Evolutionary conservation across 176 grass and related monocot genomes (phyloP), one percentile per base, ranked within the genome.

Genomic region (Hyparrhenia diplandra): DNA sequence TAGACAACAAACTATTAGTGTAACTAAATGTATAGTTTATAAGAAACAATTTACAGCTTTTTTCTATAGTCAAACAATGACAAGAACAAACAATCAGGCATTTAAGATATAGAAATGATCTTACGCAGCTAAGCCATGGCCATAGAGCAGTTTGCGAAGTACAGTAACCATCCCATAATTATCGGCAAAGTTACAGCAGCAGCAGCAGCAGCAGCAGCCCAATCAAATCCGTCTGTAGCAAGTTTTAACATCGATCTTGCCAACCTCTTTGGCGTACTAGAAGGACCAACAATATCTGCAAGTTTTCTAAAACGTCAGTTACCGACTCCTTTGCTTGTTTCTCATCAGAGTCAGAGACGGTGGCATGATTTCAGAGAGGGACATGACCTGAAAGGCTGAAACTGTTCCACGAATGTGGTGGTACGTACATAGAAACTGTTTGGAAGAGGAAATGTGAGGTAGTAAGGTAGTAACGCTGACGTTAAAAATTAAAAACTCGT

Each of bases 191-290:
- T 41, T 63, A 21, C 6, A 60, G 51, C 63, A 40, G 54, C 64
- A 68, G 40, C 36, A 37, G 36, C 36, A 60, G 51, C 63, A 40
- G 55, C 64, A 68, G 40, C 37, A 40, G 8, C 37, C 47, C 66
- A 64, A 67, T 13, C 42, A 13, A 42, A 41, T 51, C 70, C 69
- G 81, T 88, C 40, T 2, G 13, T 55, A 55, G 31, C 76, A 88
- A 76, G 87, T 52, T 24, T 62, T 21, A 18, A 37, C 78, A 76
- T 80, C 69, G 64, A 49, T 64, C 41, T 71, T 54, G 77, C 71
- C 30, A 80, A 75, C 63, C 18, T 67, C 84, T 43, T 4, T 23
- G 45, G 17, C n/a, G 32, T 23, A 21, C 45, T 58, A 60, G n/a
- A 14, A 41, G 30, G 42, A 60, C 10, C 4, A 10, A 5, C 13